Percentiles rank a stretch among this genome's conserved stretches.
Evolutionary conservation across 768 basidiomycete species (phyloP).

Genomic region (Rhizopogon roseolus): DNA sequence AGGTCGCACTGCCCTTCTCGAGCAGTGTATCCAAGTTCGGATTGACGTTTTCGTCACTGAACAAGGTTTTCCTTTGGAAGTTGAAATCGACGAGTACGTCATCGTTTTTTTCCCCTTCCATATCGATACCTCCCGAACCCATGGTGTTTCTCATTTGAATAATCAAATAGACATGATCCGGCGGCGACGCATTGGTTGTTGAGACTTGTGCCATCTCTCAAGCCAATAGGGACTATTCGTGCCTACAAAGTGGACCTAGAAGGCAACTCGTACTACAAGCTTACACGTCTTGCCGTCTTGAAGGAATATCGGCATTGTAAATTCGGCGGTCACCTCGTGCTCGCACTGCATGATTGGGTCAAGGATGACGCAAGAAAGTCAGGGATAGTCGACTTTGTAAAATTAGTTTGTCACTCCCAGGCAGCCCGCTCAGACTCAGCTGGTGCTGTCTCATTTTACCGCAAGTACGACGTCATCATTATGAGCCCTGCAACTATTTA

Average conservation of each 20-base stretch:
- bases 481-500: conserved; percentile 3
- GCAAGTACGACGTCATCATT: conserved; percentile 44
- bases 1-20: conserved; percentile 41
- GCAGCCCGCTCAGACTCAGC: conserved; percentile 23
- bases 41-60: conserved; percentile 45
- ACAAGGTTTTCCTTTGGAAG: conserved; percentile 65
- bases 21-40: conserved; percentile 63
- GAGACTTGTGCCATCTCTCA: conserved; percentile 53
- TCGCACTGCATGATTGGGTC: conserved; percentile 57
- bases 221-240: conserved; percentile 71
- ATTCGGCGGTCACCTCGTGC: conserved; percentile 66
- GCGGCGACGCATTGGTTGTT: conserved; percentile 68
- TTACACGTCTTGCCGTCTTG: conserved; percentile 66
- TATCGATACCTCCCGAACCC: neutral
- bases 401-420: conserved; percentile 66
- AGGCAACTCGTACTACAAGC: conserved; percentile 52
- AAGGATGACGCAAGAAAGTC: conserved; percentile 29
- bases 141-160: neutral
- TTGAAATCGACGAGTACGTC: conserved; percentile 69
- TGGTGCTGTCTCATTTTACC: conserved; percentile 67
- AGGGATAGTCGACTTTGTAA: conserved; percentile 24
- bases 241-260: conserved; percentile 30
- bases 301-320: conserved; percentile 56
- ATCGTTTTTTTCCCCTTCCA: conserved; percentile 6
- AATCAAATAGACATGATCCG: conserved; percentile 48